Evolutionary conservation across 495 filamentous ascomycete species (phyloP).

Genomic region (Xylaria curta): DNA sequence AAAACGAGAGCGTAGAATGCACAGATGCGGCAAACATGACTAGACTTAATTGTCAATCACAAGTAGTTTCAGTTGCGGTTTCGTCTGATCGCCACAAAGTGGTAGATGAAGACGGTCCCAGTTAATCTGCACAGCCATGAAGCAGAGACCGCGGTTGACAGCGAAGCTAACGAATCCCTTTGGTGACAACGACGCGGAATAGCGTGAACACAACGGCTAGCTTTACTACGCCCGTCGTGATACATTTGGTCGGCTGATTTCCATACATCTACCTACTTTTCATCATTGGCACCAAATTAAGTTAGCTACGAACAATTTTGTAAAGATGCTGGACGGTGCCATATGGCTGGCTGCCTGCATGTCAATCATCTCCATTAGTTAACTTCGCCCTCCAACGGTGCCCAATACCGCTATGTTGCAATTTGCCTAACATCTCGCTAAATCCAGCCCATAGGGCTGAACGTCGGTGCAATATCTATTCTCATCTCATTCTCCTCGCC

Average conservation of each 20-base stretch:
- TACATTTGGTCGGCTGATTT: slow-evolving; percentile 36
- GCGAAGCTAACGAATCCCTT: slow-evolving; percentile 28
- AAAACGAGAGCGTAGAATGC: neutral
- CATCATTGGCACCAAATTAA: no score
- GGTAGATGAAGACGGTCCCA: slow-evolving; percentile 42
- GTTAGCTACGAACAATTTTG: no score
- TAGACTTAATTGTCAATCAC: slow-evolving; percentile 34
- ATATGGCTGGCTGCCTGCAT: no score
- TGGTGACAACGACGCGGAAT: slow-evolving; percentile 31
- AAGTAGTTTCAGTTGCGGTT: slow-evolving; percentile 28
- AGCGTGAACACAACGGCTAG: slow-evolving; percentile 37
- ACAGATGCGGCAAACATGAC: slow-evolving; percentile 31
- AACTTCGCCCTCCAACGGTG: no score
- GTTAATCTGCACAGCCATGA: slow-evolving; percentile 36
- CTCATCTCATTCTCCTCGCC: no score
- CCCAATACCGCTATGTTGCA: no score
- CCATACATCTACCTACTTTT: slow-evolving; percentile 30
- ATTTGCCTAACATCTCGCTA: no score
- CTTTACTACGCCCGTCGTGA: slow-evolving; percentile 35
- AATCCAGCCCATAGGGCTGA: no score
- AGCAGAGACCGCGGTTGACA: slow-evolving; percentile 28
- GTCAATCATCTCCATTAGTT: no score
- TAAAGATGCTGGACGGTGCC: no score
- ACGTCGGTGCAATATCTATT: no score
- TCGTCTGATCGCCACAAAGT: slow-evolving; percentile 32